Base-by-base conservation (phyloP, 192 early-diverging fungal species). In the Polychytrium aggregatum region DNA sequence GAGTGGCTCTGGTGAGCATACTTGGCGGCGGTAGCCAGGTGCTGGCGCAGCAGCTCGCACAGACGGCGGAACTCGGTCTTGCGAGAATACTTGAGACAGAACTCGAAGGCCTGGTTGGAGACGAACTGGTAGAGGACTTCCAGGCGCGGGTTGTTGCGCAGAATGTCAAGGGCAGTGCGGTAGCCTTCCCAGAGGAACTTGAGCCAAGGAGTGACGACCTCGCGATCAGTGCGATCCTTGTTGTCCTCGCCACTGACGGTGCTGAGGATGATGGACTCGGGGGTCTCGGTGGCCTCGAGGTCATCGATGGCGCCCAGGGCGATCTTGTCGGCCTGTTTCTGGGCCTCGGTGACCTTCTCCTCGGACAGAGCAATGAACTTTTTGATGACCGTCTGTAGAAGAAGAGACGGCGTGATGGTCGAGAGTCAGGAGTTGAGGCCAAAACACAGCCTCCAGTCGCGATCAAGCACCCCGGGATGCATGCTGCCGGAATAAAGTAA, bases 121-220 rank as follows among this genome's bases (percentile, higher is more conserved):
- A 93, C 65, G 22, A 57, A 44, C 67, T 99, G 94, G 76, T 99
- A 99, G 31, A 97, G 76, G 7, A 76, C 64, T 69, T 99, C 97
- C 37, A 99, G 76, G 31, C 90, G 80, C 51, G 85, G 81, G 57
- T 97, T 97, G 82, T 97, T 96, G 55, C 93, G 77, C 64, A 99
- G 65, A 42, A 92, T 91, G 58, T 99, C 94, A 39, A 99, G 78
- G 36, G 90, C 83, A 51, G 90, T 97, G 44, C 97, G 76, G 71
- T 99, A 97, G n/a, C 87, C 85, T 71, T 99, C 97, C 97, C 97
- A 99, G 56, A 97, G 76, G 69, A 99, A 97, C 71, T 90, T 92
- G 46, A 99, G 75, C 90, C 94, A 97, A 29, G 97, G 94, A 34
- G 94, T 99, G 33, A 99, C 91, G 24, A 97, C 85, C 50, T 89